phyloP scores from a whole-genome alignment of 2,329 filamentous ascomycete species.

The Fonsecaea pedrosoi region DNA sequence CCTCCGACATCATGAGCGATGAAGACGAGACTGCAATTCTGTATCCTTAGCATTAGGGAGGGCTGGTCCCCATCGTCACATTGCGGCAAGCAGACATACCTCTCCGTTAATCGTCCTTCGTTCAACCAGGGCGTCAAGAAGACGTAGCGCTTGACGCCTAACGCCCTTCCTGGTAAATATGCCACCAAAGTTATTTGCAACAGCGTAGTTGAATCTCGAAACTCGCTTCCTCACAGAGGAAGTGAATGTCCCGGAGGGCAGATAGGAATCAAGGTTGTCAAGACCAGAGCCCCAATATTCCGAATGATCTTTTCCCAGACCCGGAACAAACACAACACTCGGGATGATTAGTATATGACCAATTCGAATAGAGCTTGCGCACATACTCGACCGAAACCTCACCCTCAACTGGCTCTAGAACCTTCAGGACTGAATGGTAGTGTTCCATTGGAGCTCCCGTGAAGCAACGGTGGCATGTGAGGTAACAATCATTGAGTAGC shows the following conservation, averaged over 20 bases:
- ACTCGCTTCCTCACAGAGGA: background rate
- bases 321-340: background rate
- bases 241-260: background rate
- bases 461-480: background rate
- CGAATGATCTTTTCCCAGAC: background rate
- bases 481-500: background rate
- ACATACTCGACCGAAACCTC: background rate
- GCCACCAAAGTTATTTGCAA: background rate
- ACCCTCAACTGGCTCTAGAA: background rate
- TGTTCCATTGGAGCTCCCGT: background rate
- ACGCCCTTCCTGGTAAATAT: background rate
- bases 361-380: background rate
- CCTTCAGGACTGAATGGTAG: background rate
- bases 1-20: background rate
- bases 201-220: background rate
- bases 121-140: background rate
- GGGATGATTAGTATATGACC: background rate
- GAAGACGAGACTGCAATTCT: background rate
- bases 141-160: background rate
- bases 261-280: background rate
- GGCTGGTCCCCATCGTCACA: background rate
- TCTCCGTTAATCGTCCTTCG: background rate
- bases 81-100: background rate
- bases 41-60: background rate
- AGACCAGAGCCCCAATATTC: background rate